phyloP scores from a whole-genome alignment of 257 asterid genomes.

The Sherardia arvensis region DNA sequence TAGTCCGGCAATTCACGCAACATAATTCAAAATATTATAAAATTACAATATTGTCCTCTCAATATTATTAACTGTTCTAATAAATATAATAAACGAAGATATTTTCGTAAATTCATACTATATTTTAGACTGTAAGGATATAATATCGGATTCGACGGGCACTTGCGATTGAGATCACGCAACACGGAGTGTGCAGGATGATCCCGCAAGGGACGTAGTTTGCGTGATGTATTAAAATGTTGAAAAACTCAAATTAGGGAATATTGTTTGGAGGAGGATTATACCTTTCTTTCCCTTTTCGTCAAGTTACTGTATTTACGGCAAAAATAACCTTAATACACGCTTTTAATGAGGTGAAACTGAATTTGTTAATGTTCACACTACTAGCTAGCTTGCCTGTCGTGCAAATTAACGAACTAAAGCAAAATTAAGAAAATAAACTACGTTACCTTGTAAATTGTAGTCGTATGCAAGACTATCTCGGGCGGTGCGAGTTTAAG shows the following conservation, averaged over 20 bases:
- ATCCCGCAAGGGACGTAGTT: slow-evolving; percentile 2
- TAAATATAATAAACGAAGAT: too few species aligned
- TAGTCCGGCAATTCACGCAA: too few species aligned
- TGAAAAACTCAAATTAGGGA: neutral
- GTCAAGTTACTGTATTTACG: neutral
- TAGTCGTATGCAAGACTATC: too few species aligned
- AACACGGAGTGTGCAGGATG: neutral
- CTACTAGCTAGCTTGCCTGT: neutral
- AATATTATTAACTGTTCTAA: too few species aligned
- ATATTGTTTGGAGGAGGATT: neutral
- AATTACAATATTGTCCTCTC: too few species aligned
- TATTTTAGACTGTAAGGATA: too few species aligned
- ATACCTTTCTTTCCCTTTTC: neutral
- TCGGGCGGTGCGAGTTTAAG: too few species aligned
- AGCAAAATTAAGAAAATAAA: neutral
- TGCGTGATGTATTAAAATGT: neutral
- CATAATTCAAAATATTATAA: too few species aligned
- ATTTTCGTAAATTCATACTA: too few species aligned
- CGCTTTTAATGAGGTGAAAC: neutral
- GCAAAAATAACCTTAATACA: neutral
- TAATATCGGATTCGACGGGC: too few species aligned
- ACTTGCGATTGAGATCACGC: slow-evolving; percentile 3
- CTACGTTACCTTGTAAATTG: too few species aligned
- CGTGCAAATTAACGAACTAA: neutral
- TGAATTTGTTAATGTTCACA: neutral